Percentiles rank a stretch among this genome's conserved stretches.
phyloP scores from a whole-genome alignment of 2,329 filamentous ascomycete genomes.

The Colletotrichum graminicola region DNA sequence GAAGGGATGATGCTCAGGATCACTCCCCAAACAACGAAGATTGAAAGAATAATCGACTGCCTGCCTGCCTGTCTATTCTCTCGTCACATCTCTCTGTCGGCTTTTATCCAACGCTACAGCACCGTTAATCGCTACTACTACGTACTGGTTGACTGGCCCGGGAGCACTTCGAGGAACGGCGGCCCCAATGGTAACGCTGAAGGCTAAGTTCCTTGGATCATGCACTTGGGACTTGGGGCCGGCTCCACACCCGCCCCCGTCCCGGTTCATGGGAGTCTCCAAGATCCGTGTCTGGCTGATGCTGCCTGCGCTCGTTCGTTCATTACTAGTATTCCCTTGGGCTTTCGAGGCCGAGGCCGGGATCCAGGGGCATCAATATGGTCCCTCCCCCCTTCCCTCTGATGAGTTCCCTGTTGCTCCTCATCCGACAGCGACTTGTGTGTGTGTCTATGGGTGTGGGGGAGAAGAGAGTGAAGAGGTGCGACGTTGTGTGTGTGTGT shows the following conservation, averaged over 20 bases:
- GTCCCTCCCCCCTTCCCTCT: constrained; percentile 16
- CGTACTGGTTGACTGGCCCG: constrained; percentile 12
- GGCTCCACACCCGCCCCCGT: constrained; percentile 38
- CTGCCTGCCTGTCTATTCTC: background rate
- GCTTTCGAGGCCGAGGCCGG: constrained; percentile 27
- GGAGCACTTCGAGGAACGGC: constrained; percentile 33
- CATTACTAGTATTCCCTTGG: constrained; percentile 30
- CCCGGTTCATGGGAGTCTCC: constrained; percentile 32
- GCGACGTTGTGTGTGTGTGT: background rate
- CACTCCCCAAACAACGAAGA: background rate
- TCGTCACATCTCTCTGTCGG: background rate
- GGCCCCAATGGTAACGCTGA: constrained; percentile 39
- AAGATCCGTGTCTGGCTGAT: constrained; percentile 38
- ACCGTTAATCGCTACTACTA: background rate
- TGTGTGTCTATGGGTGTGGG: background rate
- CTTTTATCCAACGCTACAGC: background rate
- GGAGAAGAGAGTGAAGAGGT: background rate
- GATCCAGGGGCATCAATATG: constrained; percentile 33
- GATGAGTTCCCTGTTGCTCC: constrained; percentile 20
- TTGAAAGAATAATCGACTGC: constrained; percentile 1
- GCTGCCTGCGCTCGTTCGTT: constrained; percentile 32
- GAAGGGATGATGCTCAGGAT: background rate
- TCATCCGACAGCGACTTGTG: constrained; percentile 22
- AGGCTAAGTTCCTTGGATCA: constrained; percentile 40
- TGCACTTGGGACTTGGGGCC: constrained; percentile 34